Evolutionary conservation across 345 rosid genomes (phyloP), one percentile per base, ranked within the genome.

Genomic region (Microthlaspi erraticum): DNA sequence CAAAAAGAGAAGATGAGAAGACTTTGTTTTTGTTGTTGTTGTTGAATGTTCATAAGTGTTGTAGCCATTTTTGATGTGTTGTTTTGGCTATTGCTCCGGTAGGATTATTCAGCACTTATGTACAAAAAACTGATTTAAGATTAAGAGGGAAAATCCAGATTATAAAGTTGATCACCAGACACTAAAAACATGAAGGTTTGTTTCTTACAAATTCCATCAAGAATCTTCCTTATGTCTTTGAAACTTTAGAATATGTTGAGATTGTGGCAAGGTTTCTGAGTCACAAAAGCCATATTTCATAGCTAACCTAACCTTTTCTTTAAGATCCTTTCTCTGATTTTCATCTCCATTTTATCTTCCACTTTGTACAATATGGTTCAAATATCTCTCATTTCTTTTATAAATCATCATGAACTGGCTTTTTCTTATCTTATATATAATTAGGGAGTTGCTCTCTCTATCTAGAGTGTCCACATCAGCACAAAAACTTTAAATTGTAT

Each of bases 41-140:
- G 26, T 23, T 16, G 37, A 34, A 23, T 29, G 43, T 73, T 58
- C 66, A 48, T 6, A 73, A 73, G 66, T 73, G 71, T 64, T 65
- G 54, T 49, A 65, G 66, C 77, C 77, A 31, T 65, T 73, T 56
- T 73, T 73, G 44, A 73, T 56, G 37, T 29, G 49, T 57, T 64
- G 26, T 55, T 44, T 64, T 64, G 71, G 71, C 58, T 64, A 72
- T 56, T 13, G 26, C 45, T 46, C 51, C 26, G 0, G 23, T 64
- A 56, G 71, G 52, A 56, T 56, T 46, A 56, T 55, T 72, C 17
- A 38, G 38, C 58, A 48, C 66, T 73, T 64, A 4, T 66, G 55
- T 66, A 59, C 67, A 41, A 19, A 59, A 49, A 49, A 50, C 78
- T 74, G 68, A 74, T 66, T 32, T 16, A 45, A 6, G 31, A 36